These are phyloP conservation scores for Trametes elegans DNA, from an alignment of 768 basidiomycete genomes.

Conservation along the genomic window DNA sequence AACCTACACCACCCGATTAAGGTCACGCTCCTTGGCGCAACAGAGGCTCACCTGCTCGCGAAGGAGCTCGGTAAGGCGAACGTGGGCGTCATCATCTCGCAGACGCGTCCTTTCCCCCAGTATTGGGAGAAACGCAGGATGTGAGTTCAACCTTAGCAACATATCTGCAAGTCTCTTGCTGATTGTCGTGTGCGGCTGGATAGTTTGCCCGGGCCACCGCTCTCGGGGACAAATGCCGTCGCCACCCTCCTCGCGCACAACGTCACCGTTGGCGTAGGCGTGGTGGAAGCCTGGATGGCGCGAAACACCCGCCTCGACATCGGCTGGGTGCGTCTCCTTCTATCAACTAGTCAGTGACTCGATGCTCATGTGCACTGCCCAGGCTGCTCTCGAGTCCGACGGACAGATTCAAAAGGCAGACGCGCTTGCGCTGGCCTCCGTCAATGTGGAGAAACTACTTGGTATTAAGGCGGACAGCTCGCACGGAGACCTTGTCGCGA, in stretches of 20 bases:
- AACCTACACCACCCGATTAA: constrained; percentile 39
- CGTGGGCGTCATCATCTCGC: constrained; percentile 68
- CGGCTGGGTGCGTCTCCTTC: constrained; percentile 75
- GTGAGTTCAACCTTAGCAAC: constrained; percentile 35
- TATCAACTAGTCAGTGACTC: neutral
- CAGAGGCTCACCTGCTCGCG: constrained; percentile 73
- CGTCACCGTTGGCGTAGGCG: constrained; percentile 71
- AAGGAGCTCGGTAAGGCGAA: constrained; percentile 64
- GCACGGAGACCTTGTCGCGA: constrained; percentile 27
- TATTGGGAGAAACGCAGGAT: constrained; percentile 68
- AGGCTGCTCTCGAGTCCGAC: constrained; percentile 42
- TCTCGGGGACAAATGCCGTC: constrained; percentile 58
- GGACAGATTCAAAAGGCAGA: constrained; percentile 37
- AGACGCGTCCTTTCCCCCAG: constrained; percentile 68
- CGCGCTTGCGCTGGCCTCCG: constrained; percentile 40
- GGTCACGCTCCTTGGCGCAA: constrained; percentile 54
- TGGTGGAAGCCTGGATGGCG: constrained; percentile 65
- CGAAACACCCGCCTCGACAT: constrained; percentile 78
- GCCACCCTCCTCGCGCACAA: constrained; percentile 59
- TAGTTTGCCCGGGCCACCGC: constrained; percentile 69
- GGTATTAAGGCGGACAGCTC: constrained; percentile 17
- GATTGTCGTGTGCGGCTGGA: too few relatives aligned
- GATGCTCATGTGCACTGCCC: neutral
- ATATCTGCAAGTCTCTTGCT: neutral
- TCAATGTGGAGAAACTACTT: constrained; percentile 42